Evolutionary conservation across 495 filamentous ascomycete genomes (phyloP).

Genomic region (Alectoria sarmentosa): DNA sequence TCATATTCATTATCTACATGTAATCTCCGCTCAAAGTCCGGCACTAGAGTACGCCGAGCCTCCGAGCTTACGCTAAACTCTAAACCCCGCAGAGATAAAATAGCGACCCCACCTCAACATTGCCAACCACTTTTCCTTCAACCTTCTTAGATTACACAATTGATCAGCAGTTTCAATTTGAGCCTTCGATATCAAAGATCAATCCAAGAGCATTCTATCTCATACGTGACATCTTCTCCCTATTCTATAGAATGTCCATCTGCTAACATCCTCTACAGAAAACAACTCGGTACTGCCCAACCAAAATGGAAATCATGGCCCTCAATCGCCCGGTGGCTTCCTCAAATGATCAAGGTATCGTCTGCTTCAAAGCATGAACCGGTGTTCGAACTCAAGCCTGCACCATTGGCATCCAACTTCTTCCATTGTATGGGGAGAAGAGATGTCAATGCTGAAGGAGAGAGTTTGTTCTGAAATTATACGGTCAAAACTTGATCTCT

Average conservation of each 20-base stretch:
- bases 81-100: not conserved
- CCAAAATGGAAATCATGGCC: slow-evolving; percentile 11
- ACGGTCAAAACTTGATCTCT: slow-evolving; percentile 93
- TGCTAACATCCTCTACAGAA: not conserved
- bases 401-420: slow-evolving; percentile 29
- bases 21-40: slow-evolving; percentile 3
- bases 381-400: slow-evolving; percentile 50
- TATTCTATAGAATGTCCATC: not conserved
- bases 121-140: not conserved
- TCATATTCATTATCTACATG: not conserved
- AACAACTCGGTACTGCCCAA: slow-evolving; percentile 6
- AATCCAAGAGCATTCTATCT: not conserved
- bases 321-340: slow-evolving; percentile 14
- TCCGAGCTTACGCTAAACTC: not conserved
- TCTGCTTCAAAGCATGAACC: slow-evolving; percentile 49
- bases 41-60: not conserved
- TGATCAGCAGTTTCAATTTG: no score
- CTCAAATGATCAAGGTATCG: slow-evolving; percentile 19
- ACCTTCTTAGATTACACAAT: not conserved
- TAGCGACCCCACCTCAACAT: not conserved
- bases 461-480: slow-evolving; percentile 80
- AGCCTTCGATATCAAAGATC: not conserved
- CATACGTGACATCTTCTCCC: slow-evolving; percentile 1
- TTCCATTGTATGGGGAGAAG: slow-evolving; percentile 16
- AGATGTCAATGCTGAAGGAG: slow-evolving; percentile 24